Base-by-base conservation (phyloP, 2,329 filamentous ascomycete species). In the Didymella segeticola region DNA sequence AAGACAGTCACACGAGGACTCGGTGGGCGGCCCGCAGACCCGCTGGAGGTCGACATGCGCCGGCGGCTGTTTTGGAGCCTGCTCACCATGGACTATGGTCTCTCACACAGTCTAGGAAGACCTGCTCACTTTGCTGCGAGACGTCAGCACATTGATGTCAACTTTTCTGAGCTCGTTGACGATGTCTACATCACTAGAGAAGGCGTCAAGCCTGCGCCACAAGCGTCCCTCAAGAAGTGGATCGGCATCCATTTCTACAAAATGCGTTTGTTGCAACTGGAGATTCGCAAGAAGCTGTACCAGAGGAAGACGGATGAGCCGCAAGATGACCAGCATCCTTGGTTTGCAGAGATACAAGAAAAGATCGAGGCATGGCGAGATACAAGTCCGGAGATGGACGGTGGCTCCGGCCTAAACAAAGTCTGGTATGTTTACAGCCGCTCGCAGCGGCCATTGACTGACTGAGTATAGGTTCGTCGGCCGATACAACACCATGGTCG, bases 201-300 rank as follows among this genome's bases (percentile, higher is more conserved):
- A 27, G 93, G 91, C 2, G 89, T 97, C 51, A 78, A 86, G 19
- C 83, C 87, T 0, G 82, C 79, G 10, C 89, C 88, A 1, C 88
- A 88, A 5, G 82, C 85, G 1, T 91, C 90, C 30, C 82, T 93
- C 62, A 91, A 90, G 69, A 99, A 99, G 73, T 85, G 90, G 65
- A 87, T 96, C 22, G 88, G 91, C 2, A 92, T 97, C 57, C 93
- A 99, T 72, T 95, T 96, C 66, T 92, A 92, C 79, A 93, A 90
- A 70, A 96, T 97, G 91, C 84, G 91, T 49, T 76, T 96, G 53
- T 79, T 93, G 11, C 93, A 97, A 71, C 86, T 93, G 12, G 93
- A 98, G 74, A 95, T 97, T 36, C 84, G 92, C 52, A 85, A 92
- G 53, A 88, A 87, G 6, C 79, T 98, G 1, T 98, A 99, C 71